A percentile compares a stretch with the other conserved stretches of the same genome.
These are phyloP conservation scores for Melampsora occidentalis DNA, from an alignment of 1,284 basidiomycete genomes.

Conservation along the genomic window DNA sequence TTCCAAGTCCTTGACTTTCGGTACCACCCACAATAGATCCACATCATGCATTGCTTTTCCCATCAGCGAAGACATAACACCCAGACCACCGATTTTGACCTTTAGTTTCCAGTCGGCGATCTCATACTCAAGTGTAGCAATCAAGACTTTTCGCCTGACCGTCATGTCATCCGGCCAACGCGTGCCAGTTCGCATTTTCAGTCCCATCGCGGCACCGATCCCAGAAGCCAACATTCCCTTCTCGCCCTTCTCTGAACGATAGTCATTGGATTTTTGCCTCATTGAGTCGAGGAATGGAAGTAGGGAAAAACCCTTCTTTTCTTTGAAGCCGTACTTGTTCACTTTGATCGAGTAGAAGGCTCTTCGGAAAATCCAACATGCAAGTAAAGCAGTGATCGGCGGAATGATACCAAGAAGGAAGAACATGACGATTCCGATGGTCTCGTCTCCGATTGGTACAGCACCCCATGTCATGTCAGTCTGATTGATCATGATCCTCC, in stretches of 20 bases:
- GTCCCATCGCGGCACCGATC: conserved; percentile 36
- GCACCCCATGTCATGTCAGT: conserved; percentile 70
- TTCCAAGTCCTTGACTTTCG: conserved; percentile 66
- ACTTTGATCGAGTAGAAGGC: conserved; percentile 91
- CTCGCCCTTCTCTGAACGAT: conserved; percentile 26
- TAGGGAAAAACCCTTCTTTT: conserved; percentile 31
- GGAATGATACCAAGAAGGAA: conserved; percentile 75
- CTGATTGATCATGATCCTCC: conserved; percentile 77
- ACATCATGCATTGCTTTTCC: conserved; percentile 95
- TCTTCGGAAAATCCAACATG: conserved; percentile 84
- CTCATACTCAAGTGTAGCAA: conserved; percentile 87
- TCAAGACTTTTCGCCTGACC: conserved; percentile 82
- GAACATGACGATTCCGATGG: conserved; percentile 76
- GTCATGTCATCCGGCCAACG: conserved; percentile 88
- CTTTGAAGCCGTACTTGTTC: conserved; percentile 59
- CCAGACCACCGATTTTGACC: conserved; percentile 91
- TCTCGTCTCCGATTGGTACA: conserved; percentile 73
- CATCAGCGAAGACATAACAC: conserved; percentile 94
- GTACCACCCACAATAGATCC: conserved; percentile 84
- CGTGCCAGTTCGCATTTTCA: conserved; percentile 55
- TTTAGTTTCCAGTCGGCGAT: conserved; percentile 94
- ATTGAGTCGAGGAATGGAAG: conserved; percentile 36
- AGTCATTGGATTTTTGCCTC: conserved; percentile 35
- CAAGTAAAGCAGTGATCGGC: conserved; percentile 73
- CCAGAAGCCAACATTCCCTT: conserved; percentile 39